Evolutionary conservation across 2,329 filamentous ascomycete genomes (phyloP).

Genomic region (Diplocarpon rosae): DNA sequence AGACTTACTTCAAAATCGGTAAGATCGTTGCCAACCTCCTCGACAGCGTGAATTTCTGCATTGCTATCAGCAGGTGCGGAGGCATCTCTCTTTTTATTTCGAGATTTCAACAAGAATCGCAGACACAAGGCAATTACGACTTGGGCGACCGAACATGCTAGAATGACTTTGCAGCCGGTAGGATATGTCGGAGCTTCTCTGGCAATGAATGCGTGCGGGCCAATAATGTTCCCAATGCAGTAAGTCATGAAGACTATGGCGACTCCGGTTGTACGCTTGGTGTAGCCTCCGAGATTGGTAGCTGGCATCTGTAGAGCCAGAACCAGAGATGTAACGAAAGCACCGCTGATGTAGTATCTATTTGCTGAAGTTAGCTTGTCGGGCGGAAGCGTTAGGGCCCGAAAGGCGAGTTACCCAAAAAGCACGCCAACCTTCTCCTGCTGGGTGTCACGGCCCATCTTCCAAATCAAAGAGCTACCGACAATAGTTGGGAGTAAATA

Average conservation of each 20-base stretch:
- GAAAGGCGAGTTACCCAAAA: constrained; percentile 12
- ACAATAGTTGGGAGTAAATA: constrained; percentile 26
- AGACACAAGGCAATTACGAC: constrained; percentile 29
- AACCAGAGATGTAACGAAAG: constrained; percentile 41
- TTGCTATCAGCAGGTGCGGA: constrained; percentile 1
- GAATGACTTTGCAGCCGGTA: constrained; percentile 40
- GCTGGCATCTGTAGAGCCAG: constrained; percentile 42
- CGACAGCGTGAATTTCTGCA: constrained; percentile 9
- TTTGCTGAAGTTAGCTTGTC: background rate
- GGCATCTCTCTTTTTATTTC: constrained; percentile 31
- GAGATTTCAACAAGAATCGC: constrained; percentile 28
- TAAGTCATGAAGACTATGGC: constrained; percentile 30
- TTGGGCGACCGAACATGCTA: constrained; percentile 35
- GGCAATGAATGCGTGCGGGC: constrained; percentile 46
- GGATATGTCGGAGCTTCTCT: constrained; percentile 36
- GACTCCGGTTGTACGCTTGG: constrained; percentile 36
- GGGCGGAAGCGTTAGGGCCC: too few species aligned
- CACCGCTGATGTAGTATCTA: constrained; percentile 27
- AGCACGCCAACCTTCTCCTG: constrained; percentile 23
- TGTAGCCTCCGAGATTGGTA: constrained; percentile 31
- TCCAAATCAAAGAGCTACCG: constrained; percentile 24
- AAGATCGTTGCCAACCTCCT: constrained; percentile 27
- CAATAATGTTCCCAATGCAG: constrained; percentile 8
- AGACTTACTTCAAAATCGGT: constrained; percentile 31
- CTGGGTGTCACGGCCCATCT: constrained; percentile 19